Evolutionary conservation across 2,329 filamentous ascomycete genomes (phyloP).

Genomic region (Monilinia vaccinii-corymbosi): DNA sequence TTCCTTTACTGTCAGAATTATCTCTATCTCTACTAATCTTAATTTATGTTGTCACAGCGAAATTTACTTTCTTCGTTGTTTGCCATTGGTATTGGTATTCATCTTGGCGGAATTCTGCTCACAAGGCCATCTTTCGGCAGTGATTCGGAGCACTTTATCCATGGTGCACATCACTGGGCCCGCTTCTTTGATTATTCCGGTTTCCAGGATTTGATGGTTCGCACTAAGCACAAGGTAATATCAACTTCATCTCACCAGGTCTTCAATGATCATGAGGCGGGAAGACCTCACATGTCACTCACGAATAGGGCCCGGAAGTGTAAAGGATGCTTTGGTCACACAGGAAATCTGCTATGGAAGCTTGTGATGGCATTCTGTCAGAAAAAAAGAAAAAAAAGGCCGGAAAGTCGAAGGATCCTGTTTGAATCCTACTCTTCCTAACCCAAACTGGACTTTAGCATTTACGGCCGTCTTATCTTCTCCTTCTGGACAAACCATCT

Average conservation of each 20-base stretch:
- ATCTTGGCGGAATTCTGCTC: conserved; percentile 1
- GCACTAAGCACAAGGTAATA: not conserved
- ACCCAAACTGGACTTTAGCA: not conserved
- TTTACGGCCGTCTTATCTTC: not conserved
- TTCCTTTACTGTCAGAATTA: too few relatives aligned
- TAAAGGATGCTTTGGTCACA: not conserved
- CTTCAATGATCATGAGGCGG: conserved; percentile 7
- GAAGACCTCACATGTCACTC: conserved; percentile 1
- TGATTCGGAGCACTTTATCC: conserved; percentile 4
- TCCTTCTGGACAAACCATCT: not conserved
- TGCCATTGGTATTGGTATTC: not conserved
- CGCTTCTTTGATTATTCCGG: conserved; percentile 7
- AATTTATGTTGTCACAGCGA: not conserved
- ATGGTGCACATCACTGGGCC: conserved; percentile 1
- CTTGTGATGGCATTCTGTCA: not conserved
- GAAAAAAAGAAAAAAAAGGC: not conserved
- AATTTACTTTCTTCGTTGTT: not conserved
- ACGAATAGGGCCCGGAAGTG: not conserved
- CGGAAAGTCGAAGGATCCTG: not conserved
- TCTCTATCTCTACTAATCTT: too few relatives aligned
- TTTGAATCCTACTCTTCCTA: not conserved
- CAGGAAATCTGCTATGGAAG: not conserved
- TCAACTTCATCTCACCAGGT: not conserved
- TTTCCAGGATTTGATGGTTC: not conserved
- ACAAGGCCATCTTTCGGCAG: conserved; percentile 11